A percentile compares a stretch with the other conserved stretches of the same genome.
These are phyloP conservation scores for Volvox africanus DNA, from an alignment of 139 green algal genomes.

Conservation along the genomic window DNA sequence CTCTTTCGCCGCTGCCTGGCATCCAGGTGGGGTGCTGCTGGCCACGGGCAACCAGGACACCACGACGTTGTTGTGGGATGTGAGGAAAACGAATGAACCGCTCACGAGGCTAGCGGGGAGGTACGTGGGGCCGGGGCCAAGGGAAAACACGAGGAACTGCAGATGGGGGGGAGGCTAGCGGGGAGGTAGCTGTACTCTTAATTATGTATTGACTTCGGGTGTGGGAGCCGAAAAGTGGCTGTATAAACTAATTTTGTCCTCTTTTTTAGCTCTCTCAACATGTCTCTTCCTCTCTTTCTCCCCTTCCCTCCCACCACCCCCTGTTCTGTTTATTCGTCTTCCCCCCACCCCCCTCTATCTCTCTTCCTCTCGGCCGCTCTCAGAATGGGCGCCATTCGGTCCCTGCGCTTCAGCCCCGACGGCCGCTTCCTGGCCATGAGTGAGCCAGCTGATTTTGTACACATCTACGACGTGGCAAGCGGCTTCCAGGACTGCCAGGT, in stretches of 20 bases:
- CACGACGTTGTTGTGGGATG: conserved; percentile 86
- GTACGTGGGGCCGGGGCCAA: not conserved
- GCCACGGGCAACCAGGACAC: conserved; percentile 96
- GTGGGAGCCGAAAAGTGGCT: too few relatives aligned
- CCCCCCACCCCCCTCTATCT: too few relatives aligned
- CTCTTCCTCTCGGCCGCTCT: not conserved
- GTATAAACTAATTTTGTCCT: too few relatives aligned
- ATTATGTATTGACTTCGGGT: too few relatives aligned
- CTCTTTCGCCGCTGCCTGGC: conserved; percentile 94
- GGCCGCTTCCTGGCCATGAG: conserved; percentile 85
- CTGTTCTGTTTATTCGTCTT: too few relatives aligned
- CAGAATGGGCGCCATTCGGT: conserved; percentile 85
- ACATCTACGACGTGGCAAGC: conserved; percentile 83
- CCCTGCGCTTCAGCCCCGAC: conserved; percentile 80
- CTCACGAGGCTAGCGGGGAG: conserved; percentile 71
- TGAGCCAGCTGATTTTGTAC: conserved; percentile 96
- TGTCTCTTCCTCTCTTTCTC: too few relatives aligned
- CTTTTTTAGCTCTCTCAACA: too few relatives aligned
- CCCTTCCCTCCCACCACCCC: too few relatives aligned
- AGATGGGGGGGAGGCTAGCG: too few relatives aligned
- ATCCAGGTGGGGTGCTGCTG: conserved; percentile 84
- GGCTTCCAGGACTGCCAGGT: conserved; percentile 52
- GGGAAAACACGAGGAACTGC: not conserved
- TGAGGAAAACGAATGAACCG: conserved; percentile 56
- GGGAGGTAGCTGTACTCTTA: too few relatives aligned